These are phyloP conservation scores for Talaromyces adpressus DNA, from an alignment of 495 filamentous ascomycete species.

Conservation along the genomic window DNA sequence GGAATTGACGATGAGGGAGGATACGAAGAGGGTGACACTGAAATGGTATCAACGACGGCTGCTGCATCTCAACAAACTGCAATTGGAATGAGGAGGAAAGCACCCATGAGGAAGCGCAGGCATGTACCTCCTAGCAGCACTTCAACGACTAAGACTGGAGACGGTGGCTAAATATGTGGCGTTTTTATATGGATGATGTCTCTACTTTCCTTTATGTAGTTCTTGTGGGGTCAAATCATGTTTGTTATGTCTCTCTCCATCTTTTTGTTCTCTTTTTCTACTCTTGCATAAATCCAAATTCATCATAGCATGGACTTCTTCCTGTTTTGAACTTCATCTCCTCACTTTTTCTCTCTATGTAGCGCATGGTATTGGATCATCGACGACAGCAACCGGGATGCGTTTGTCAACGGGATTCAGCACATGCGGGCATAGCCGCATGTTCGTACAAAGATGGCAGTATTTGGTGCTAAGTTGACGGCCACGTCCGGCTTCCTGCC, in stretches of 20 bases:
- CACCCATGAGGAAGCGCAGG: conserved; percentile 42
- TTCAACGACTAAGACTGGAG: conserved; percentile 30
- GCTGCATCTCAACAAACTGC: conserved; percentile 25
- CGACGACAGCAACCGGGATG: too few species aligned
- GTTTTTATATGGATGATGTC: conserved; percentile 12
- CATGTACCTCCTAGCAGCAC: conserved; percentile 17
- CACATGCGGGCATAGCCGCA: too few species aligned
- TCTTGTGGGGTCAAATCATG: conserved; percentile 7
- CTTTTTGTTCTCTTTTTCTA: conserved; percentile 10
- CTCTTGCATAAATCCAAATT: neutral
- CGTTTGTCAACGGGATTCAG: too few species aligned
- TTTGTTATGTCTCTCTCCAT: conserved; percentile 1
- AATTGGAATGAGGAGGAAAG: conserved; percentile 43
- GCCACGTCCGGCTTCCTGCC: too few species aligned
- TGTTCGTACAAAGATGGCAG: too few species aligned
- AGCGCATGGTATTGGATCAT: neutral
- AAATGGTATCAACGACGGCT: conserved; percentile 20
- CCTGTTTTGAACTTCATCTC: neutral
- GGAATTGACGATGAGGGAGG: conserved; percentile 27
- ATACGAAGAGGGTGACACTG: conserved; percentile 44
- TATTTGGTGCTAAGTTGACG: too few species aligned
- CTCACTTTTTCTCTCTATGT: neutral
- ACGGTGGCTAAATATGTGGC: conserved; percentile 16
- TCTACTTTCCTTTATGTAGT: conserved; percentile 9
- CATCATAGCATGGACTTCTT: neutral